Evolutionary conservation across 306 rosid genomes (phyloP), one percentile per base, ranked within the genome.

Genomic region (Prosopis cineraria): DNA sequence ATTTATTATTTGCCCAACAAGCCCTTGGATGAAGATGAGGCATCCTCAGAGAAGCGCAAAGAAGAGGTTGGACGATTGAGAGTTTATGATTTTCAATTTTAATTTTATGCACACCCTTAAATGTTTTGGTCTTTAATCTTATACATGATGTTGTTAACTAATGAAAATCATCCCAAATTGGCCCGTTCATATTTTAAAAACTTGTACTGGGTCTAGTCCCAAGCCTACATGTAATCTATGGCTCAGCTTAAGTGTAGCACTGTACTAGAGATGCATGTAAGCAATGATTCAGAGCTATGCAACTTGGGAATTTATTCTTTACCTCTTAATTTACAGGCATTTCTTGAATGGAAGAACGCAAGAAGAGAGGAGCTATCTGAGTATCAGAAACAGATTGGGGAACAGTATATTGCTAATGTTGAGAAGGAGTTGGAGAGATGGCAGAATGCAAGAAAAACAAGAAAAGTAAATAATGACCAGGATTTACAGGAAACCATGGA

Each of bases 401-500:
- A 96, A 34, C 97, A 93, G 90, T 88, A 86, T 78, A 73, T 90
- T 78, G 91, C 93, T 36, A 96, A 91, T 83, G 97, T 93, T 31
- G 98, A 96, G 74, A 95, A 93, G 88, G 98, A 96, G 13, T 81
- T 96, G 79, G 98, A 93, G 80, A 93, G 96, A 84, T 95, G 99
- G 99, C 96, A 95, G 76, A 95, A 89, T 76, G 96, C 96, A 36
- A 87, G 97, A 70, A 95, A 88, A 34, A 81, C 90, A 64, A 89
- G 91, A 82, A 93, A 91, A 70, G 88, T 52, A 60, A 89, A 81
- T 72, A 85, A 85, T 60, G 93, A 89, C 56, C 86, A 88, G 77
- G 88, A 93, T 87, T 87, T 96, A 79, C 99, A 96, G 83, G 98
- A 96, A 85, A 96, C 97, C 47, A 96, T 96, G 99, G 99, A 96